phyloP scores from a whole-genome alignment of 2,329 filamentous ascomycete species.

The Dothistroma pini region DNA sequence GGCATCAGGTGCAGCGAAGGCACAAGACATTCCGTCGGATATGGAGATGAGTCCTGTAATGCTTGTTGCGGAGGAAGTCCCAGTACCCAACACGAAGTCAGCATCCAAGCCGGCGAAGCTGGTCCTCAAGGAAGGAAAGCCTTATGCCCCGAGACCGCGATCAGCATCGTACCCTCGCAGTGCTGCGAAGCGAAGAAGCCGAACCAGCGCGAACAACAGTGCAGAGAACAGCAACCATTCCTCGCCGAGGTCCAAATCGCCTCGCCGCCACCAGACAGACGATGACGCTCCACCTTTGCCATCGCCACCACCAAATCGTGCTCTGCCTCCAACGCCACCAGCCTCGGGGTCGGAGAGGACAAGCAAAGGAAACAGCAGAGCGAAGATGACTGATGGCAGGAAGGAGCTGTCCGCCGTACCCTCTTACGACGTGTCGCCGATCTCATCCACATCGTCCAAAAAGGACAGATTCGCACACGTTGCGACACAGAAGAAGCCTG shows the following conservation, averaged over 20 bases:
- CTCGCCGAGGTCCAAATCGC: conserved; percentile 17
- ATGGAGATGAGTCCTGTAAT: conserved; percentile 32
- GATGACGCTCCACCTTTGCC: conserved; percentile 30
- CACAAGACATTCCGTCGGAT: conserved; percentile 8
- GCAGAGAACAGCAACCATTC: conserved; percentile 18
- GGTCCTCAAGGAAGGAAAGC: conserved; percentile 28
- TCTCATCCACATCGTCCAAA: conserved; percentile 15
- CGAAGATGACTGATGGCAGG: conserved; percentile 11
- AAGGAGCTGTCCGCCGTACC: conserved; percentile 27
- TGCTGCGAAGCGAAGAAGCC: conserved; percentile 24
- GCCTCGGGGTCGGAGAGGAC: conserved; percentile 30
- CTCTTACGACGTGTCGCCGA: conserved; percentile 23
- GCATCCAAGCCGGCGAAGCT: conserved; percentile 29
- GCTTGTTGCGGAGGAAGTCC: conserved; percentile 35
- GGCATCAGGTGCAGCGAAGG: conserved; percentile 16
- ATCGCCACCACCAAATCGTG: conserved; percentile 33
- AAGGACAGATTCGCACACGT: conserved; percentile 23
- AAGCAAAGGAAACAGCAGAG: conserved; percentile 16
- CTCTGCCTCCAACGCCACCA: conserved; percentile 35
- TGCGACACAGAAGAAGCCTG: conserved; percentile 20
- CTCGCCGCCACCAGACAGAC: conserved; percentile 11
- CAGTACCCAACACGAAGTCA: conserved; percentile 27
- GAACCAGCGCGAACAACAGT: conserved; percentile 12
- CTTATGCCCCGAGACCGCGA: conserved; percentile 31
- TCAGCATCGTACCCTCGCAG: conserved; percentile 30